Conservation (phyloP, 108 stramenopile genomes). For the Cyclostephanos invisitatus region DNA sequence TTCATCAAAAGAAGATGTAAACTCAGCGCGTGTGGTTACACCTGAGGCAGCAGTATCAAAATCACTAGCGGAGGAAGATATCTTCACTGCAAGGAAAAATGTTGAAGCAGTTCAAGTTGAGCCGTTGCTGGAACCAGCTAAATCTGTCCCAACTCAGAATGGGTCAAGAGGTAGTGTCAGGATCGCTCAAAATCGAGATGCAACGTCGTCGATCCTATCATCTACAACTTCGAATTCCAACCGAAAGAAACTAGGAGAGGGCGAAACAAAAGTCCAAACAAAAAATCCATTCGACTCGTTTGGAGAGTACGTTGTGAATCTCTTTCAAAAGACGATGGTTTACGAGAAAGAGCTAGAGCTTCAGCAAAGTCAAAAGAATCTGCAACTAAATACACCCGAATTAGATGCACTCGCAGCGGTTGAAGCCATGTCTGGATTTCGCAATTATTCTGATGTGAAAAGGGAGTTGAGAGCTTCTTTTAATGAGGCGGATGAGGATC, state of each 20-base stretch:
- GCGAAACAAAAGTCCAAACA: not conserved
- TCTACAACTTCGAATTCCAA: not conserved
- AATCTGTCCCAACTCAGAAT: not conserved
- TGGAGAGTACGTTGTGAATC: conserved; percentile 30
- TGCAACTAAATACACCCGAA: conserved; percentile 4
- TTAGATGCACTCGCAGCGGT: conserved; percentile 38
- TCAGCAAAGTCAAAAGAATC: conserved; percentile 21
- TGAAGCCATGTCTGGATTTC: conserved; percentile 40
- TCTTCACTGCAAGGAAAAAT: not conserved
- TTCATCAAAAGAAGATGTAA: not conserved
- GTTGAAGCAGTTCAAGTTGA: not conserved
- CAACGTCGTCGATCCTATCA: not conserved
- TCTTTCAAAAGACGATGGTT: conserved; percentile 38
- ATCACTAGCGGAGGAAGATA: not conserved
- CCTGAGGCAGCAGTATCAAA: not conserved
- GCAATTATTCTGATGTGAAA: conserved; percentile 26
- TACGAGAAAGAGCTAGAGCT: conserved; percentile 43
- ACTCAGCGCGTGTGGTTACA: not conserved
- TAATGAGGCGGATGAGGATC: conserved; percentile 4
- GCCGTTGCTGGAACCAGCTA: not conserved
- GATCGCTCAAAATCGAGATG: not conserved
- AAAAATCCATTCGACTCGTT: conserved; percentile 43
- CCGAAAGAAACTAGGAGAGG: not conserved
- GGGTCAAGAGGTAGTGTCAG: not conserved
- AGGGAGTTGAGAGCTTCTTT: conserved; percentile 16